Evolutionary conservation across 2,329 filamentous ascomycete genomes (phyloP).

Genomic region (Helotiales sp.): DNA sequence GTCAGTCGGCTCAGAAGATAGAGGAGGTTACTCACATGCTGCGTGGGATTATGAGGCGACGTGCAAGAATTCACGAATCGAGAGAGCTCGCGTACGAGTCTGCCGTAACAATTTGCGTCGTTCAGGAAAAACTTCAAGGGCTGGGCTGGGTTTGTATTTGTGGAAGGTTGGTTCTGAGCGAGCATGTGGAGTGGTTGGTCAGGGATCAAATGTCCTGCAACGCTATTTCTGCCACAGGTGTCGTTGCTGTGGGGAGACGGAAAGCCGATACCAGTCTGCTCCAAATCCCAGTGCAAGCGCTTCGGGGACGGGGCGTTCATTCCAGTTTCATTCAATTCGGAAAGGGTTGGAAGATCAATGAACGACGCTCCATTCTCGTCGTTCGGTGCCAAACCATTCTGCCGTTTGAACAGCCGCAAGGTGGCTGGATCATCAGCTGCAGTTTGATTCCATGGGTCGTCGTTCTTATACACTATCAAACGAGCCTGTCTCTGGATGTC

Average conservation of each 20-base stretch:
- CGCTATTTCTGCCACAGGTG: background rate
- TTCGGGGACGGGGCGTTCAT: slow-evolving; percentile 15
- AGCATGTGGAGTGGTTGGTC: slow-evolving; percentile 20
- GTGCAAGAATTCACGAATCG: slow-evolving; percentile 54
- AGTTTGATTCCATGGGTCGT: slow-evolving; percentile 65
- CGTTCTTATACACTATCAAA: slow-evolving; percentile 61
- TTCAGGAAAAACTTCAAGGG: slow-evolving; percentile 49
- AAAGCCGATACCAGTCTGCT: slow-evolving; percentile 16
- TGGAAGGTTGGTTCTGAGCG: slow-evolving; percentile 30
- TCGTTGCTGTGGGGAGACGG: slow-evolving; percentile 9
- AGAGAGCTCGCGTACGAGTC: slow-evolving; percentile 53
- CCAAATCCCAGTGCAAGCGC: slow-evolving; percentile 31
- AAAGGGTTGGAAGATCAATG: slow-evolving; percentile 18
- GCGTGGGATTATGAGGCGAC: slow-evolving; percentile 60
- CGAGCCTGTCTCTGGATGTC: slow-evolving; percentile 58
- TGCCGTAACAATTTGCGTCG: slow-evolving; percentile 60
- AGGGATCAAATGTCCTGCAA: background rate
- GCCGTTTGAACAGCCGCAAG: slow-evolving; percentile 51
- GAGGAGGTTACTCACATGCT: slow-evolving; percentile 39
- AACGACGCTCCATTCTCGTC: slow-evolving; percentile 15
- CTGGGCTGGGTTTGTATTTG: slow-evolving; percentile 30
- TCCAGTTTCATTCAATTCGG: slow-evolving; percentile 10
- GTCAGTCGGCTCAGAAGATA: slow-evolving; percentile 1
- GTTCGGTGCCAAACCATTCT: slow-evolving; percentile 25
- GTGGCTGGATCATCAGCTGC: slow-evolving; percentile 56